Conservation (phyloP, 1,284 basidiomycete species). For the Termitomyces sp. region DNA sequence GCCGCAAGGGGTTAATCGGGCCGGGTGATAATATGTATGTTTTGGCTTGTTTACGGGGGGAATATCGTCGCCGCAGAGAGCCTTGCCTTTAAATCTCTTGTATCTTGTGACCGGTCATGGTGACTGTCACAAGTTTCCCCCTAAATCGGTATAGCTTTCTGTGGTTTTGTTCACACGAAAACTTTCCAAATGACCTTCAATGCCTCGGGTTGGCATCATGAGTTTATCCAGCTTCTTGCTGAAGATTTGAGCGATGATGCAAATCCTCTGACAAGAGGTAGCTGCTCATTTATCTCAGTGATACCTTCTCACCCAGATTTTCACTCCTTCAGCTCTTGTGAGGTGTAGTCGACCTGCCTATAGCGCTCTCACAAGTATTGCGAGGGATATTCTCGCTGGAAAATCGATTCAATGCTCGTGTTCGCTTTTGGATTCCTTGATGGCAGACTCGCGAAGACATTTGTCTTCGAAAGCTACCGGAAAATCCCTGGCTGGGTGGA, state of each 20-base stretch:
- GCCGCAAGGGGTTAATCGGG: slow-evolving; percentile 34
- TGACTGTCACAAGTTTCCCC: slow-evolving; percentile 17
- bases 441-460: slow-evolving; percentile 28
- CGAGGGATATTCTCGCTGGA: slow-evolving; percentile 19
- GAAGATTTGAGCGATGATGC: slow-evolving; percentile 17
- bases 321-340: slow-evolving; percentile 13
- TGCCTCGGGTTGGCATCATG: slow-evolving; percentile 12
- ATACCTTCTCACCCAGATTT: neutral
- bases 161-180: neutral
- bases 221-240: slow-evolving; percentile 15
- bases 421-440: slow-evolving; percentile 26
- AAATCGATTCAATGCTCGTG: slow-evolving; percentile 14
- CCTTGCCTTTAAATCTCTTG: slow-evolving; percentile 38
- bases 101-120: slow-evolving; percentile 17
- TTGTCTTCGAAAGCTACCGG: slow-evolving; percentile 26
- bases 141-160: slow-evolving; percentile 14
- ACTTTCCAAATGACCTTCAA: slow-evolving; percentile 8
- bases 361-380: slow-evolving; percentile 22
- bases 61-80: slow-evolving; percentile 26
- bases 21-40: slow-evolving; percentile 31
- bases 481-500: slow-evolving; percentile 36
- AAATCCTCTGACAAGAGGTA: slow-evolving; percentile 19
- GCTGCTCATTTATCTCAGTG: neutral
- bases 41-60: slow-evolving; percentile 42
- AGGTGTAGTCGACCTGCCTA: slow-evolving; percentile 19